Percentiles rank a stretch among this genome's conserved stretches.
These are phyloP conservation scores for Cymbidium sinense DNA, from an alignment of 106 monocot genomes.

Conservation along the genomic window DNA sequence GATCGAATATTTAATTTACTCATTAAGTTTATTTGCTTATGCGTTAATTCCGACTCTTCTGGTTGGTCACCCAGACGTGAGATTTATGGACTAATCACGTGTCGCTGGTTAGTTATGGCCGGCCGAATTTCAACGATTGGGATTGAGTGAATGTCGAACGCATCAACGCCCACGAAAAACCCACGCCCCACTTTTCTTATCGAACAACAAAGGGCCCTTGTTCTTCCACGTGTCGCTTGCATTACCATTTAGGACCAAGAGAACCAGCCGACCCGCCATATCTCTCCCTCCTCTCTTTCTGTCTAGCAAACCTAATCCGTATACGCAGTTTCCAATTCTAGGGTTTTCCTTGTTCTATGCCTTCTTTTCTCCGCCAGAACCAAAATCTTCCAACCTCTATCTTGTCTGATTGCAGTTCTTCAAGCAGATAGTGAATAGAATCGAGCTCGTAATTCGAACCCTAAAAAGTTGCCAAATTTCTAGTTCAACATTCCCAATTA, in stretches of 20 bases:
- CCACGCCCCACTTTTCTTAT: conserved; percentile 18
- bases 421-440: not conserved
- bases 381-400: not conserved
- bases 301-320: not conserved
- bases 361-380: not conserved
- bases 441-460: not conserved
- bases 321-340: not conserved
- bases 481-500: no score
- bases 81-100: not conserved
- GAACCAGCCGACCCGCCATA: not conserved
- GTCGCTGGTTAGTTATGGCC: not conserved
- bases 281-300: conserved; percentile 3
- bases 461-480: not conserved
- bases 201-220: conserved; percentile 23
- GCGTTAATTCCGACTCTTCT: no score
- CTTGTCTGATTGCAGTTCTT: not conserved
- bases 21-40: no score
- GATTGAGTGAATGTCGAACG: not conserved
- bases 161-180: not conserved
- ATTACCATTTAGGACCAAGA: conserved; percentile 12
- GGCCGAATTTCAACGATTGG: not conserved
- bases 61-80: not conserved
- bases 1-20: no score
- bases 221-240: conserved; percentile 10
- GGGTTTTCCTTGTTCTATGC: not conserved